Percentiles rank a stretch among this genome's conserved stretches.
Evolutionary conservation across 768 basidiomycete genomes (phyloP).

Genomic region (Sutorius australiensis): DNA sequence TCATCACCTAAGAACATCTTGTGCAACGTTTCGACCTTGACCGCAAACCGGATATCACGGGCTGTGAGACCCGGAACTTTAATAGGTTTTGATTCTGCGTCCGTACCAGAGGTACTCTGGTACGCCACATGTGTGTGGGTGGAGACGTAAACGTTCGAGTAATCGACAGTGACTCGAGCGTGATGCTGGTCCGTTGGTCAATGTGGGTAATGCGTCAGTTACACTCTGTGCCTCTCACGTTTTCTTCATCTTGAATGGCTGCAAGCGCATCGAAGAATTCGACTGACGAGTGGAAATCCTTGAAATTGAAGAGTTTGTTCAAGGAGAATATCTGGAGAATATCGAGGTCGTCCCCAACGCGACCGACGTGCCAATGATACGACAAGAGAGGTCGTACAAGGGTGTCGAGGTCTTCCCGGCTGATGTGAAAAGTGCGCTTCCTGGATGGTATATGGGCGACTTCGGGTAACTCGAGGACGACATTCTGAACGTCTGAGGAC

Average conservation of each 20-base stretch:
- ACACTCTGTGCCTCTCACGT: conserved; percentile 22
- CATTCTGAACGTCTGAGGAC: conserved; percentile 15
- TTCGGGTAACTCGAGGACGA: conserved; percentile 17
- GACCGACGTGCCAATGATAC: conserved; percentile 26
- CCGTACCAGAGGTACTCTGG: conserved; percentile 3
- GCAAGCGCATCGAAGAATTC: conserved; percentile 29
- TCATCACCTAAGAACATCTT: conserved; percentile 18
- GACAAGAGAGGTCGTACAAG: conserved; percentile 38
- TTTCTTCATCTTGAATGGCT: conserved; percentile 28
- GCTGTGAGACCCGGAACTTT: conserved; percentile 43
- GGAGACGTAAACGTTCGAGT: conserved; percentile 19
- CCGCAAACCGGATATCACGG: conserved; percentile 50
- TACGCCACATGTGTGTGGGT: conserved; percentile 29
- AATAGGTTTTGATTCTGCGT: conserved; percentile 8
- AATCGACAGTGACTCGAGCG: conserved; percentile 29
- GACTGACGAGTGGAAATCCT: conserved; percentile 20
- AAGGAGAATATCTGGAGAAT: conserved; percentile 18
- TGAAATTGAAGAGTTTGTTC: conserved; percentile 30
- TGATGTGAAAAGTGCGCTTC: conserved; percentile 36
- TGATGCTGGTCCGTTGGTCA: conserved; percentile 25
- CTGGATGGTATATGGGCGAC: conserved; percentile 27
- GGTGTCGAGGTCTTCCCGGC: conserved; percentile 27
- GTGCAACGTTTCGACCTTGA: conserved; percentile 37
- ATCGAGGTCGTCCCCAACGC: conserved; percentile 3
- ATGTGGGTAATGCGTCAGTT: not conserved